Evolutionary conservation across 2,329 filamentous ascomycete genomes (phyloP).

Genomic region (Fusarium graminum): DNA sequence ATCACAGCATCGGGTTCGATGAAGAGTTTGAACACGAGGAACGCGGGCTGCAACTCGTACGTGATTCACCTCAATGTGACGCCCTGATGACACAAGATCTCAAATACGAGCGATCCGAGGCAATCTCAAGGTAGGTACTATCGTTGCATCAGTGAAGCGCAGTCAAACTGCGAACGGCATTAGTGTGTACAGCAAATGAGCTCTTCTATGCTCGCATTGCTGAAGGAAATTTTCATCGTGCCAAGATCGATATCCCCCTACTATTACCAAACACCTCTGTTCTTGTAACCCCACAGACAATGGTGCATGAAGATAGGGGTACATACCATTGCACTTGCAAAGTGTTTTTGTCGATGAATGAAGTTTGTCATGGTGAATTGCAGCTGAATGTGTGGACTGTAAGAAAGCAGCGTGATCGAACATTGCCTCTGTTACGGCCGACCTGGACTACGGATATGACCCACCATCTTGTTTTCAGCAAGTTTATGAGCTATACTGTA

Average conservation of each 20-base stretch:
- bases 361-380: constrained; percentile 1
- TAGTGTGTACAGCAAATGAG: constrained; percentile 72
- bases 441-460: not conserved
- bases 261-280: constrained; percentile 71
- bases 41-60: constrained; percentile 4
- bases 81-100: constrained; percentile 28
- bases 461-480: constrained; percentile 2
- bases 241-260: constrained; percentile 64
- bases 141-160: constrained; percentile 38
- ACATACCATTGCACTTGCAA: constrained; percentile 42
- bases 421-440: constrained; percentile 6
- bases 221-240: constrained; percentile 69
- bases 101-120: constrained; percentile 29
- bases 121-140: constrained; percentile 27
- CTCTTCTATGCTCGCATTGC: constrained; percentile 64
- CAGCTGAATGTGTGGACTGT: not conserved
- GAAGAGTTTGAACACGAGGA: constrained; percentile 14
- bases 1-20: constrained; percentile 9
- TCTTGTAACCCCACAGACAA: constrained; percentile 55
- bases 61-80: constrained; percentile 16
- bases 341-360: constrained; percentile 3
- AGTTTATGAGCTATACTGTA: constrained; percentile 1
- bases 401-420: constrained; percentile 5
- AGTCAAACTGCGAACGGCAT: constrained; percentile 59
- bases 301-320: constrained; percentile 69